Evolutionary conservation across 2,329 filamentous ascomycete genomes (phyloP), one percentile per base, ranked within the genome.

Genomic region (Trichocomaceae sp.): DNA sequence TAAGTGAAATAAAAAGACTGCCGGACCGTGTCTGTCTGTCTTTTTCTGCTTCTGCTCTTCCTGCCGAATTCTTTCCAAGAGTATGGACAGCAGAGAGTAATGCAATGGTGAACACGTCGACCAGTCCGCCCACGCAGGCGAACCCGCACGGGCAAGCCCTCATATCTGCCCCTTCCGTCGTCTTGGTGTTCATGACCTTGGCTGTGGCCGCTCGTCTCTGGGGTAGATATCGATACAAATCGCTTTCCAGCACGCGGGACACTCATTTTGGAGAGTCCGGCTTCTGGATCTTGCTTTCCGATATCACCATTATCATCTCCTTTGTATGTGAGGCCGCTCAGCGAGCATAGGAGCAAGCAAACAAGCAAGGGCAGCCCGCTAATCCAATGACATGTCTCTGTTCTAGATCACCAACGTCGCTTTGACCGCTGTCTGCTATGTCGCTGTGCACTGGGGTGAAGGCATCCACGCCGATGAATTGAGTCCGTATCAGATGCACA

Each of bases 221-320:
- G 39, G 49, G 49, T 20, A n/a, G 49, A 20, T 51, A 51, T 33
- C 49, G 49, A 33, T 51, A 51, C 13, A 44, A 39, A 26, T 19
- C 35, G n/a, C 35, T 50, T 9, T 51, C 49, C 10, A 51, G 49
- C 39, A 44, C 49, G 26, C 26, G 12, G 22, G 49, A 51, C 26
- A 10, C 49, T 33, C 39, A 13, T n/a, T 51, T 44, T 22, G 39
- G 49, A 17, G 49, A 51, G 49, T 44, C 39, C 8, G 39, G 33
- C 17, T 51, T 44, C 39, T 51, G 49, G 49, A 51, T 51, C 42
- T n/a, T 51, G 13, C 23, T 51, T 2, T 51, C 49, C 9, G 49
- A 51, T 41, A 51, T 51, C 8, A 23, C 49, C 37, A 44, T 51
- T 9, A 26, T 35, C 17, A 17, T 51, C 12, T 51, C 49, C 2